Evolutionary conservation across 176 grass and related monocot genomes (phyloP).

Genomic region (Alloteropsis semialata): DNA sequence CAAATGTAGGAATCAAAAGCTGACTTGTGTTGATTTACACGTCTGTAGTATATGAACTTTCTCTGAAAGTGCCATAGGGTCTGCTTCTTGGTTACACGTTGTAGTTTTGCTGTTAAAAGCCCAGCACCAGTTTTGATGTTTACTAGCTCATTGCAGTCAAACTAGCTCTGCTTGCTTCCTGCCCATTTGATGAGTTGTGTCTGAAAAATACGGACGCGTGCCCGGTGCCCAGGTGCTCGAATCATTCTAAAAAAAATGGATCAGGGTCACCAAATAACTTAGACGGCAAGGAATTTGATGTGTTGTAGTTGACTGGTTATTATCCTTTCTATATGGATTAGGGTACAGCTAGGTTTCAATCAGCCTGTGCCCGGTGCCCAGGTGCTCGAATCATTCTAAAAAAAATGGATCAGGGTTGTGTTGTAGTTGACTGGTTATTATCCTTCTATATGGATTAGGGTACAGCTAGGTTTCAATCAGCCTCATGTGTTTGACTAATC

Average conservation of each 20-base stretch:
- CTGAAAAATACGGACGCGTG: too few species aligned
- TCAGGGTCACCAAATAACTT: too few species aligned
- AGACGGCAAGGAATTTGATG: too few species aligned
- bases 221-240: too few species aligned
- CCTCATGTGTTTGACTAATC: background rate
- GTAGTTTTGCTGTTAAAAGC: background rate
- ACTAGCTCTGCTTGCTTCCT: too few species aligned
- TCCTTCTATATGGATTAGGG: background rate
- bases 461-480: background rate
- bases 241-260: background rate
- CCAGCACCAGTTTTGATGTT: too few species aligned
- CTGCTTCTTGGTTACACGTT: background rate
- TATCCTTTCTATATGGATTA: background rate
- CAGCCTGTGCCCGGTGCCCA: too few species aligned
- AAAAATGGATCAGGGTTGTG: background rate
- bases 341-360: background rate
- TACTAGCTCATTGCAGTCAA: too few species aligned
- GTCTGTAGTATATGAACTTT: too few species aligned
- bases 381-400: background rate
- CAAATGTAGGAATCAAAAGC: background rate
- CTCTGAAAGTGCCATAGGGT: too few species aligned
- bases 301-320: background rate
- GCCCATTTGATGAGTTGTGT: too few species aligned
- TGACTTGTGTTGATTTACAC: background rate
- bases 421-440: background rate